Conservation (phyloP, 768 basidiomycete species). For the Boletus tylopilopsis region DNA sequence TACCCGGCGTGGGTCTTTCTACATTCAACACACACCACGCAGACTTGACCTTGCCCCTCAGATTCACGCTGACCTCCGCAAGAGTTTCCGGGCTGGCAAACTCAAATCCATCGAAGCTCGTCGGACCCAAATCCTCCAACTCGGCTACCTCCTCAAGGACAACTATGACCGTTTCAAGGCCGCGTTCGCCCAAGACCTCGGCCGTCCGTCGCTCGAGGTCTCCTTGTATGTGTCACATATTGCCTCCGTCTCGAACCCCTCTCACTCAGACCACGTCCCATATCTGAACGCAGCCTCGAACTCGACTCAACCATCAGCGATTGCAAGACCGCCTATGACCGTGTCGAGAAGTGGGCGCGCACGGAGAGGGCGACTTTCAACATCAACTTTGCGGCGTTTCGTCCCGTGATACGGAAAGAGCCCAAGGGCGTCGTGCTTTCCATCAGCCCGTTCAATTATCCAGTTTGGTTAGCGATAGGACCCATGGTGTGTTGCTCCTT, state of each 20-base stretch:
- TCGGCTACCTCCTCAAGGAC: slow-evolving; percentile 72
- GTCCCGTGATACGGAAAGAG: slow-evolving; percentile 66
- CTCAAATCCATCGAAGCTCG: slow-evolving; percentile 62
- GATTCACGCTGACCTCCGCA: slow-evolving; percentile 53
- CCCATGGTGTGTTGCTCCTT: slow-evolving; percentile 47
- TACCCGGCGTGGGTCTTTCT: slow-evolving; percentile 40
- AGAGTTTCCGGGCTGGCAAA: slow-evolving; percentile 64
- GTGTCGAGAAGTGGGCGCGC: slow-evolving; percentile 73
- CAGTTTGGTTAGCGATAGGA: slow-evolving; percentile 52
- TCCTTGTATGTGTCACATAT: slow-evolving; percentile 47
- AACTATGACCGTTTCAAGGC: slow-evolving; percentile 58
- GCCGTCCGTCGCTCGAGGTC: slow-evolving; percentile 57
- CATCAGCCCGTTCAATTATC: slow-evolving; percentile 76
- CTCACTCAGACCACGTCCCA: too few species aligned
- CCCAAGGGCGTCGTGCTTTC: slow-evolving; percentile 73
- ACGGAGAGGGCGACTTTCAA: slow-evolving; percentile 54
- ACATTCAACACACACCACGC: background rate
- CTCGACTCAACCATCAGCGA: slow-evolving; percentile 51
- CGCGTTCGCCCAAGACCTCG: slow-evolving; percentile 59
- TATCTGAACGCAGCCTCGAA: slow-evolving; percentile 54
- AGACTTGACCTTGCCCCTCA: slow-evolving; percentile 19
- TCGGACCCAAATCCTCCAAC: slow-evolving; percentile 71
- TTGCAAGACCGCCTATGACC: slow-evolving; percentile 51
- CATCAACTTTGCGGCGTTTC: slow-evolving; percentile 54
- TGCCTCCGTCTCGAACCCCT: background rate